Base-by-base conservation (phyloP, 345 rosid species). In the Pseudoturritis turrita region DNA sequence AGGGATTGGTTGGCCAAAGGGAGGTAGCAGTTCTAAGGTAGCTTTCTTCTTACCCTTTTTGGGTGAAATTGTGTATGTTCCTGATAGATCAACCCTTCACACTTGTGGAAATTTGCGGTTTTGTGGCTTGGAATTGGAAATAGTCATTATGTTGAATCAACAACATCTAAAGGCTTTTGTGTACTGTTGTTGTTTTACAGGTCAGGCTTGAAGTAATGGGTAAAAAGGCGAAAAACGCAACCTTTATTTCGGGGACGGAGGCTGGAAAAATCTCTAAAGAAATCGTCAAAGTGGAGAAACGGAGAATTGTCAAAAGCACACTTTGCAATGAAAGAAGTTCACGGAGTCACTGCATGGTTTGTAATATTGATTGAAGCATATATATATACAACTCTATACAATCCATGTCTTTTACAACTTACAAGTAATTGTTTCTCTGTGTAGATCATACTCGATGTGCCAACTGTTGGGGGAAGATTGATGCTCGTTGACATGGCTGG, bases 401-500 rank as follows among this genome's bases (percentile, higher is more conserved):
- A 4, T 37, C 6, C 2, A 2, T 67, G 22, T 8, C 0, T 29
- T 35, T 12, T 31, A 6, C 7, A 55, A 31, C 65, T 76, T 55
- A n/a, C 18, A 7, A 18, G 17, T 43, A 21, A n/a, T 5, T 53
- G 28, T 65, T 65, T 23, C 14, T 36, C 29, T 64, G 13, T 46
- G 56, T 81, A 95, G 99, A 87, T 95, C 53, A 88, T 91, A 52
- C 90, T 95, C 43, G 97, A 95, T 83, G 99, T 91, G 22, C 99
- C 99, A 14, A 88, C 97, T 0, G 96, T 95, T 56, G 99, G 99
- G 33, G 99, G 99, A 75, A 81, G 90, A 61, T 78, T 95, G 62
- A 91, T 95, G 99, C 97, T 95, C 45, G 99, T 95, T 21, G 99
- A 95, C 62, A 95, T 95, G 99, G 99, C 99, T 50, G 99, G 99